Base-by-base conservation (phyloP, 257 asterid genomes). In the Lycium barbarum region DNA sequence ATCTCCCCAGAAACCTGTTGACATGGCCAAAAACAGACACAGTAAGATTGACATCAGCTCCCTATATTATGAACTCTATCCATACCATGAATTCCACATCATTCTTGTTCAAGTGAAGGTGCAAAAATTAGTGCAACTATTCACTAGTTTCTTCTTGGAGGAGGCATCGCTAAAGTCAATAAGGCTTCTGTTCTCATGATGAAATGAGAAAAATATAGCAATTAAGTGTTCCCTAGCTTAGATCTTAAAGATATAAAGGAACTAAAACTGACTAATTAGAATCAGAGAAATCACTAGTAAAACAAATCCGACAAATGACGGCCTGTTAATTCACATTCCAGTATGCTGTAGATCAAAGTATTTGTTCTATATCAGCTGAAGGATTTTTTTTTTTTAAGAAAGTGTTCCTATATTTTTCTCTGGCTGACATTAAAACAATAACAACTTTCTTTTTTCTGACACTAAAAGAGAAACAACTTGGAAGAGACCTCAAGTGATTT, bases 1-100 rank as follows among this genome's bases (percentile, higher is more conserved):
- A 93, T 90, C 70, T 91, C 95, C 62, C 97, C 97, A 26, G 87
- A 81, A 55, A 91, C 93, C 97, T 94, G 86, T 76, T 38, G 53
- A 67, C 80, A 73, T 47, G 84, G 76, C 10, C 57, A 73, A 17
- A 67, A 51, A 61, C 61, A 8, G 22, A 45, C 79, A 49, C 54
- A 26, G 17, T 74, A 80, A 80, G 78, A 84, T 43, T 18, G 26
- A 54, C 47, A 73, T 84, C 13, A 83, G 83, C 18, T 67, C 79
- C 36, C 55, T n/a, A 76, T 53, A 13, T 76, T 76, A 8, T 49
- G 20, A 26, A 22, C 5, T 26, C 63, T 15, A 76, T 51, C 82
- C 47, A 51, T 76, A 9, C 33, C 26, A 76, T 51, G 47, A 76
- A 53, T 51, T 22, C 40, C 12, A 59, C 73, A 59, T 45, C 72